Conservation (phyloP, 1,139 yeast genomes). For the Protomyces inouyei region DNA sequence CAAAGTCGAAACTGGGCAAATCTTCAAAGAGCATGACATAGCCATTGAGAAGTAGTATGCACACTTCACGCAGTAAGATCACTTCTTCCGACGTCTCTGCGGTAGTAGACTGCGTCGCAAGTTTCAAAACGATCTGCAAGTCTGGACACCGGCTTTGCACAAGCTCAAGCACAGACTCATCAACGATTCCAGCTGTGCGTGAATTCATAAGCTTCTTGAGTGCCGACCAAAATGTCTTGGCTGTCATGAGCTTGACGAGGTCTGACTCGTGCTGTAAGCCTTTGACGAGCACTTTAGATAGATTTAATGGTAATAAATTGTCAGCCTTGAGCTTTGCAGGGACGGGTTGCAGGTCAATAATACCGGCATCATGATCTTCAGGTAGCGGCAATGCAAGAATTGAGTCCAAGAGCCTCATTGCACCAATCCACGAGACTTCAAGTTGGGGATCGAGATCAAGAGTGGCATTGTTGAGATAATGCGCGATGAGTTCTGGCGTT, state of each 20-base stretch:
- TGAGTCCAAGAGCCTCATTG: conserved; percentile 57
- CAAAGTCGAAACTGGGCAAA: conserved; percentile 15
- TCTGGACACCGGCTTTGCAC: conserved; percentile 27
- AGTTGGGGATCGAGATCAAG: conserved; percentile 61
- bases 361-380: conserved; percentile 33
- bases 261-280: conserved; percentile 53
- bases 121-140: conserved; percentile 14
- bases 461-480: conserved; percentile 49
- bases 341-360: conserved; percentile 34
- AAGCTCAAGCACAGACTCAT: conserved; percentile 8
- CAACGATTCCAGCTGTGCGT: conserved; percentile 38
- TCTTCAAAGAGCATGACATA: conserved; percentile 4
- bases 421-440: conserved; percentile 78
- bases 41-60: neutral
- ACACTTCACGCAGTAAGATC: neutral
- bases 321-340: conserved; percentile 45
- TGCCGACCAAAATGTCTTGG: conserved; percentile 55
- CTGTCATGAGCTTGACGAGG: conserved; percentile 60
- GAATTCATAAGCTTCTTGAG: conserved; percentile 51
- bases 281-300: conserved; percentile 59
- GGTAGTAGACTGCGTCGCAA: neutral
- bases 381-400: conserved; percentile 57
- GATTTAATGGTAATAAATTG: conserved; percentile 58
- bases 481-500: conserved; percentile 68
- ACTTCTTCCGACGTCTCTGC: neutral